Base-by-base conservation (phyloP, 192 early-diverging fungal genomes). In the Haplosporangium gracile region DNA sequence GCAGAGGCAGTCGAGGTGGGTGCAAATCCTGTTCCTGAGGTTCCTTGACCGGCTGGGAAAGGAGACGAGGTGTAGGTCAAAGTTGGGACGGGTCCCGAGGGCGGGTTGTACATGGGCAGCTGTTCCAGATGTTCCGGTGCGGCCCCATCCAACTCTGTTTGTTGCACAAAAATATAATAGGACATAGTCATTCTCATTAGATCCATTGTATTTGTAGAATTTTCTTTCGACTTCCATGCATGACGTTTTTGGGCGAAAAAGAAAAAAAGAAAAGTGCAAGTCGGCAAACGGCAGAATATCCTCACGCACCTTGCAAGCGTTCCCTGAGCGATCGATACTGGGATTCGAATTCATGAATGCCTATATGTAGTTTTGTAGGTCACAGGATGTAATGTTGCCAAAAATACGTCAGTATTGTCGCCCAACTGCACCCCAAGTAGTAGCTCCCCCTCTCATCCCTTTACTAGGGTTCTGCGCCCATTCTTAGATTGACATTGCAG, bases 121-220 rank as follows among this genome's bases (percentile, higher is more conserved):
- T 86, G 75, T 32, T 86, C 84, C 40, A 86, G 39, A 71, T 86
- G 84, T 24, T 86, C 69, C 43, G 84, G 84, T 1, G 76, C 72
- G 9, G 70, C 72, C 5, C 84, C 84, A 72, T 86, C 84, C 71
- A 81, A 51, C 57, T 86, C 84, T 86, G 43, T 43, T 29, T 22
- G 24, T 49, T 29, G 26, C 39, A 78, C 40, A n/a, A 82, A 68
- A 71, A 60, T 36, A 40, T n/a, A 16, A n/a, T 43, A 40, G 57
- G 11, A 68, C 39, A 76, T 34, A 36, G 42, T 47, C 38, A 65
- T 65, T 65, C 60, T 34, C 60, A 29, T 65, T 65, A 65, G 60
- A 32, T 65, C 60, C 34, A n/a, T 42, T 10, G 38, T 4, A 40
- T 10, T 20, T 18, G 18, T 7, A 38, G 38, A 40, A n/a, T n/a